Evolutionary conservation across 78 protist genomes (phyloP).

Genomic region (Dictyostelium capitatum): DNA sequence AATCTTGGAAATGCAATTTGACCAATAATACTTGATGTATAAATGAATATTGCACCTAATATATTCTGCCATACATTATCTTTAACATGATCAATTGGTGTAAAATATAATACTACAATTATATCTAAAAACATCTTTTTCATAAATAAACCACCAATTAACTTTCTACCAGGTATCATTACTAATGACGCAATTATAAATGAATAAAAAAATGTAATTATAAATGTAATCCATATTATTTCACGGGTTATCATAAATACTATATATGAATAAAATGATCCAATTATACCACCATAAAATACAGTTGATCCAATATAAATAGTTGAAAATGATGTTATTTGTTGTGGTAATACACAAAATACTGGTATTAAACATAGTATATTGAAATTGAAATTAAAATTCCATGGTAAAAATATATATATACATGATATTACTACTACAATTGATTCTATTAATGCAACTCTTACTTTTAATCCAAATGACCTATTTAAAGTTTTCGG

Average conservation of each 20-base stretch:
- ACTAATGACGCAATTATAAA: slow-evolving; percentile 6
- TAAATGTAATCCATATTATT: slow-evolving; percentile 29
- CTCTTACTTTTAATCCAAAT: neutral
- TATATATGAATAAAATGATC: neutral
- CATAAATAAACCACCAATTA: slow-evolving; percentile 10
- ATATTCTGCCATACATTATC: slow-evolving; percentile 24
- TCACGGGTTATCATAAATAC: neutral
- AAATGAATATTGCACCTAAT: neutral
- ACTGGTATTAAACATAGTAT: slow-evolving; percentile 32
- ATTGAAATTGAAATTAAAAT: slow-evolving; percentile 8
- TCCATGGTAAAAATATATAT: slow-evolving; percentile 6
- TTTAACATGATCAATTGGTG: neutral
- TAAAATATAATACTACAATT: slow-evolving; percentile 29
- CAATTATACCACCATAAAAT: neutral
- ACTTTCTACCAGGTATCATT: slow-evolving; percentile 13
- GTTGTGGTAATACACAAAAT: neutral
- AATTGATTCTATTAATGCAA: neutral
- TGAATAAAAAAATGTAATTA: neutral
- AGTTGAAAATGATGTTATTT: slow-evolving; percentile 20
- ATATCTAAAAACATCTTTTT: slow-evolving; percentile 50
- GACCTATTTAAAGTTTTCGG: no score
- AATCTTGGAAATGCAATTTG: neutral
- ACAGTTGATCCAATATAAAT: neutral
- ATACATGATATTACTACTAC: neutral
- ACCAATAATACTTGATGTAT: neutral